Evolutionary conservation across 116 monocot genomes (phyloP).

Genomic region (Zostera marina): DNA sequence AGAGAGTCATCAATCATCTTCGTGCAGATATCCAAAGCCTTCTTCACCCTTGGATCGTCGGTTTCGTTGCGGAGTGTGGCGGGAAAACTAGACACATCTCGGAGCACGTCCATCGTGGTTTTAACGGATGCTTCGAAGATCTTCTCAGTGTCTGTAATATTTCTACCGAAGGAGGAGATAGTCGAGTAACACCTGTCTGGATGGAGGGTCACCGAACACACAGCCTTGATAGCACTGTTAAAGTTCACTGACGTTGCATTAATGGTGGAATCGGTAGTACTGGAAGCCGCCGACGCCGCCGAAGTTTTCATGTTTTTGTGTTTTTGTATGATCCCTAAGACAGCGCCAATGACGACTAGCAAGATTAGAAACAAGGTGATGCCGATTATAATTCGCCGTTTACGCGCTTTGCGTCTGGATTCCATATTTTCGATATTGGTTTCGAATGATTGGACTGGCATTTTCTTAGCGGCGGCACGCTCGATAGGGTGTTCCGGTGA

Average conservation of each 20-base stretch:
- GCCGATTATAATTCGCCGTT: conserved; percentile 20
- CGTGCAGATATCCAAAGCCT: conserved; percentile 40
- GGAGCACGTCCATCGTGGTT: conserved; percentile 23
- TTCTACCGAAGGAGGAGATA: conserved; percentile 17
- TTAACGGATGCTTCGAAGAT: conserved; percentile 38
- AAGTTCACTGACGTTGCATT: conserved; percentile 2
- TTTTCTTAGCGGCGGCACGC: not conserved
- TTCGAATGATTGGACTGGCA: conserved; percentile 5
- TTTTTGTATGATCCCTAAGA: conserved; percentile 7
- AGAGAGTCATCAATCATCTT: conserved; percentile 35
- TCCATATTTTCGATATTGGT: not conserved
- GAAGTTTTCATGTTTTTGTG: too few species aligned
- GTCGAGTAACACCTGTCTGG: conserved; percentile 35
- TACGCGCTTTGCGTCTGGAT: conserved; percentile 9
- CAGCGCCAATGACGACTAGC: conserved; percentile 13
- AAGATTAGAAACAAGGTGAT: conserved; percentile 19
- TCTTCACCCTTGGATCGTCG: conserved; percentile 20
- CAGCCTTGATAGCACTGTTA: conserved; percentile 31
- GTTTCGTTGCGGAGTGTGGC: conserved; percentile 6
- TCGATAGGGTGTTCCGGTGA: too few species aligned
- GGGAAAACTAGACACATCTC: conserved; percentile 7
- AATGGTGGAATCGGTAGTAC: conserved; percentile 7
- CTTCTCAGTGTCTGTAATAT: conserved; percentile 34
- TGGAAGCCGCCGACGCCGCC: too few species aligned
- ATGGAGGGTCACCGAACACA: conserved; percentile 41